These are phyloP conservation scores for Pleoardoris graminearum DNA, from an alignment of 2,329 filamentous ascomycete genomes.

Conservation along the genomic window DNA sequence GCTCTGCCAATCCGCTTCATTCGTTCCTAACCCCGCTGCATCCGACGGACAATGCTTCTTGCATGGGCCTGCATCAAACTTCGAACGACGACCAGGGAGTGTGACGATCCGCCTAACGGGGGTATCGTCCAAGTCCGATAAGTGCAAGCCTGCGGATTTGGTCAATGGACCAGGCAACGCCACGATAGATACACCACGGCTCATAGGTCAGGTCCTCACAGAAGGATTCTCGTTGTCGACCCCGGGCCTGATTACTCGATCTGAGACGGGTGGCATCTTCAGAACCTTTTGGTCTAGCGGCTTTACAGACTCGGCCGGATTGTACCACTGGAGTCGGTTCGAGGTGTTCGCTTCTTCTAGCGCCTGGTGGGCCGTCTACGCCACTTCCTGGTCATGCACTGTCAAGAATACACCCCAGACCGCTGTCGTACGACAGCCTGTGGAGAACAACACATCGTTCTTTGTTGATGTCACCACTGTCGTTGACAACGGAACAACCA, in stretches of 20 bases:
- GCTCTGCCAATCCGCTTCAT: conserved; percentile 29
- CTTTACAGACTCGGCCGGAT: conserved; percentile 26
- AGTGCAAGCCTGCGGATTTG: conserved; percentile 21
- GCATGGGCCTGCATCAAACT: conserved; percentile 14
- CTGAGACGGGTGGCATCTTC: conserved; percentile 26
- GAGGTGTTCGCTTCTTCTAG: conserved; percentile 30
- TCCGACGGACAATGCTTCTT: conserved; percentile 27
- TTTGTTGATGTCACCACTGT: conserved; percentile 26
- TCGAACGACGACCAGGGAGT: conserved; percentile 21
- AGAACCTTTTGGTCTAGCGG: conserved; percentile 26
- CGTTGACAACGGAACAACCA: conserved; percentile 26
- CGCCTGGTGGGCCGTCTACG: conserved; percentile 31
- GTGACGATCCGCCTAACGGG: conserved; percentile 26
- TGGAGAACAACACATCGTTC: conserved; percentile 14
- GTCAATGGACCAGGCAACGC: conserved; percentile 4
- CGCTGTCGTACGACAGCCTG: conserved; percentile 22
- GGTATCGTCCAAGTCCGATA: conserved; percentile 24
- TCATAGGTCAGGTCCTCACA: conserved; percentile 28
- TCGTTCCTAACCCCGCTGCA: conserved; percentile 23
- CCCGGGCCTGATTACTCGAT: conserved; percentile 25
- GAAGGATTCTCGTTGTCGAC: conserved; percentile 25
- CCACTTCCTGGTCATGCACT: conserved; percentile 32
- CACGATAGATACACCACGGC: conserved; percentile 23
- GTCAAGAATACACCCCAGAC: conserved; percentile 23
- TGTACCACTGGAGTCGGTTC: conserved; percentile 29